Conservation (phyloP, 352 stramenopile genomes). For the Globisporangium recalcitrans region DNA sequence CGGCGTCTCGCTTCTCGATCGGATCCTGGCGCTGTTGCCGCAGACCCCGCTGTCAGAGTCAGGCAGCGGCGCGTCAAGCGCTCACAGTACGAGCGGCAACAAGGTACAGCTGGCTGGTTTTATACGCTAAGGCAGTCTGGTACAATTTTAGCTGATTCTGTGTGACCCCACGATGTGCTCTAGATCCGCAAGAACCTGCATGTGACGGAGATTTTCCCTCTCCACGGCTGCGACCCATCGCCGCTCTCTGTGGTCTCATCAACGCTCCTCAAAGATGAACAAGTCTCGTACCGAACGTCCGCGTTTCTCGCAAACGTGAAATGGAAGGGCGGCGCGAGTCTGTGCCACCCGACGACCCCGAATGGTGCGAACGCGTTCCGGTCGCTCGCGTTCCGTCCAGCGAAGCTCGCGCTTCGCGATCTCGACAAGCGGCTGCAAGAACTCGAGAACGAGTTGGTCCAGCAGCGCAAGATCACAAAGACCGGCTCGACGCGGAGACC, state of each 20-base stretch:
- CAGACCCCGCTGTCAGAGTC: constrained; percentile 28
- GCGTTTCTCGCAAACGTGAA: constrained; percentile 52
- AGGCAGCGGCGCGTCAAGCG: neutral
- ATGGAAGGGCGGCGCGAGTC: constrained; percentile 61
- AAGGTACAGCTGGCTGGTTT: constrained; percentile 21
- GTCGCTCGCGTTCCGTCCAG: constrained; percentile 54
- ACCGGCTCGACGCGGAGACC: constrained; percentile 32
- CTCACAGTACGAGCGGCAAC: neutral
- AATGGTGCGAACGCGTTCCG: constrained; percentile 50
- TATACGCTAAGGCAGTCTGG: constrained; percentile 1
- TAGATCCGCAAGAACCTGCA: constrained; percentile 35
- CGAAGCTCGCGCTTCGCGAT: constrained; percentile 65
- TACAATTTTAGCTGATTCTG: neutral
- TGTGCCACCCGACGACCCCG: constrained; percentile 49
- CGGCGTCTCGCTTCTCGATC: constrained; percentile 60
- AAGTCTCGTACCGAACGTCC: constrained; percentile 31
- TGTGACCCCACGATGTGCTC: too few species aligned
- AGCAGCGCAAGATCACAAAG: constrained; percentile 45
- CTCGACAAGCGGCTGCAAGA: constrained; percentile 62
- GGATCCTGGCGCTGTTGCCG: constrained; percentile 55
- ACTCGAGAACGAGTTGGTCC: constrained; percentile 46
- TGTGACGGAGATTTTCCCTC: constrained; percentile 62
- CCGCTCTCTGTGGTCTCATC: constrained; percentile 19
- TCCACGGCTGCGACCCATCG: constrained; percentile 57
- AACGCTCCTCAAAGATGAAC: constrained; percentile 9